Evolutionary conservation across 2,329 filamentous ascomycete species (phyloP).

Genomic region (Parascedosporium putredinis): DNA sequence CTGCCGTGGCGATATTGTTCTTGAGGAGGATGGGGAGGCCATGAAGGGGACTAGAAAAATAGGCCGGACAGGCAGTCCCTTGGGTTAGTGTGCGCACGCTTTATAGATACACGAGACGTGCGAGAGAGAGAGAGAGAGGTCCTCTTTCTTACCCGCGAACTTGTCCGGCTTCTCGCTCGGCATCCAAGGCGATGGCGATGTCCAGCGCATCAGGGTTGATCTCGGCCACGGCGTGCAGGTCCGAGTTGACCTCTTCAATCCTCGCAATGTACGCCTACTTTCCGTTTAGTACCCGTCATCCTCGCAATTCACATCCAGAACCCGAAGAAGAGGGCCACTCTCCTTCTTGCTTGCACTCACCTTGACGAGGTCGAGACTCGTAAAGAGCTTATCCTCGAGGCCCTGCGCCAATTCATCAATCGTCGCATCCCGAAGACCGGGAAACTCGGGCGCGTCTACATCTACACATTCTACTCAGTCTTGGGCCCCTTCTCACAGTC

Average conservation of each 20-base stretch:
- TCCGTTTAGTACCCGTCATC: neutral
- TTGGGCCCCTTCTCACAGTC: too few species aligned
- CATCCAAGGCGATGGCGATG: conserved; percentile 22
- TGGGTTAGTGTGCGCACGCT: neutral
- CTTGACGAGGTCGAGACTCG: conserved; percentile 24
- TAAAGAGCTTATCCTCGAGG: conserved; percentile 21
- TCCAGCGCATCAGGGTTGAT: conserved; percentile 23
- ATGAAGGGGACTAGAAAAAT: conserved; percentile 33
- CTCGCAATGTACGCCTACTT: conserved; percentile 15
- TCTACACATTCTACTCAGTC: neutral
- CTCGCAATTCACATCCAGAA: too few species aligned
- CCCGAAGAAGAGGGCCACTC: too few species aligned
- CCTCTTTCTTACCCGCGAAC: conserved; percentile 13
- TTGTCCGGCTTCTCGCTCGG: conserved; percentile 17
- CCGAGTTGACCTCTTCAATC: conserved; percentile 16
- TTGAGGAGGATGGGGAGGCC: conserved; percentile 56
- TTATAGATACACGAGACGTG: neutral
- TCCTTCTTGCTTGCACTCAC: conserved; percentile 4
- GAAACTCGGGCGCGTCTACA: conserved; percentile 15
- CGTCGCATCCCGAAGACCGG: conserved; percentile 21
- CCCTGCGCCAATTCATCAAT: conserved; percentile 22
- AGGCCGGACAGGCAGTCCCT: too few species aligned
- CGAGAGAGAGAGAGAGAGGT: neutral
- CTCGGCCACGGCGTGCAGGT: conserved; percentile 23
- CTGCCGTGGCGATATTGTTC: conserved; percentile 52